Base-by-base conservation (phyloP, 192 early-diverging fungal species). In the Glomus cerebriforme region DNA sequence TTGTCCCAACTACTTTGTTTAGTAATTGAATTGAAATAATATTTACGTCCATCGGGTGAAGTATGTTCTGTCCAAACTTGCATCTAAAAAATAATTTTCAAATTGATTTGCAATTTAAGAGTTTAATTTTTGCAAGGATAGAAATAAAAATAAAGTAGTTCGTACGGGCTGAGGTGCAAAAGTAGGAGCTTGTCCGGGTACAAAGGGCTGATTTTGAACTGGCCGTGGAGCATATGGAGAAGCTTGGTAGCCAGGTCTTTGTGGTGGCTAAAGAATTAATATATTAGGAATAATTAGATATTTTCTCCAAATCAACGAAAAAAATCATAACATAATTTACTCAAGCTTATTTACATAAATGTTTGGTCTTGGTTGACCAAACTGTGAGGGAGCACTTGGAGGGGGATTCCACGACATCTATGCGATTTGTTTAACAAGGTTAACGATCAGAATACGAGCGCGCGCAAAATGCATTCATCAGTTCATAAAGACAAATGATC, bases 1-100 rank as follows among this genome's bases (percentile, higher is more conserved):
- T 97, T 98, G 67, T 99, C 94, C 97, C 97, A 99, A 1, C 89
- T 91, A 35, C 92, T 96, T 68, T 87, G 85, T 74, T 90, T 89
- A 22, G 96, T 96, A 3, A 82, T 79, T 24, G 85, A 85, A 80
- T 99, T 96, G 83, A 87, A 95, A 82, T 93, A 98, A 84, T 99
- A 98, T 12, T 84, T 89, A 63, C 92, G 91, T 2, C 96, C 97
- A 58, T 95, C 94, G n/a, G 89, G 87, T 43, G 92, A 89, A 9
- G 88, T 92, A 77, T 93, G 91, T 68, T 93, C 90, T 2, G 85
- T 91, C 96, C 96, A 98, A 29, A 83, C 58, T 49, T 17, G 32
- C 65, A 67, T 34, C 65, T 67, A 67, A 34, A 19, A 32, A 27
- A 66, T 19, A 67, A 34, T 2, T 8, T 43, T 43, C 39, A 43